Evolutionary conservation across 495 filamentous ascomycete species (phyloP), one percentile per base, ranked within the genome.

Genomic region (Aspergillus funiculosus): DNA sequence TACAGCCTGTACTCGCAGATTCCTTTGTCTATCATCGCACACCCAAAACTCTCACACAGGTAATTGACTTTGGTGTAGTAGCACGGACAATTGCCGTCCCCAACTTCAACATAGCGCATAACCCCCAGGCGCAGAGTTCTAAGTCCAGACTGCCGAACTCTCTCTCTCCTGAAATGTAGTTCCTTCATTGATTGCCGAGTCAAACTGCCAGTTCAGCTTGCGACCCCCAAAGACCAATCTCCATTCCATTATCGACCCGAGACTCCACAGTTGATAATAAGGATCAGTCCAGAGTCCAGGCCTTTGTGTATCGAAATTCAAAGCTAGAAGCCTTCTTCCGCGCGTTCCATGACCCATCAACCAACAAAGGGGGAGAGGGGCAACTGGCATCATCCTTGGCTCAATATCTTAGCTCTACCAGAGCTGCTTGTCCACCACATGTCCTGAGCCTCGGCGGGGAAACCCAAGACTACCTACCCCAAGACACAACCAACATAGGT

Each of bases 191-290:
- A 35, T 44, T 13, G 19, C 29, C 20, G 11, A 36, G 24, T 31
- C 21, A 36, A 26, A 34, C 11, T 34, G 30, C 30, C 30, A 15
- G 30, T 22, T 22, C 35, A 22, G 4, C n/a, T n/a, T n/a, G n/a
- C n/a, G n/a, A n/a, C n/a, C n/a, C n/a, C n/a, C n/a, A n/a, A n/a
- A n/a, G n/a, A n/a, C n/a, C n/a, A n/a, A n/a, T n/a, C n/a, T n/a
- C n/a, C n/a, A n/a, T 39, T 46, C 42, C 37, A 59, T 59, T 59
- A 55, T 59, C 56, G 49, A 43, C 56, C 39, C 29, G 39, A 38
- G 10, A 45, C 28, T 44, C 42, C 35, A 39, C 39, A 41, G 41
- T 46, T 39, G 3, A 27, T 24, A 6, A 22, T 42, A 29, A 9
- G 18, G 3, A 14, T 31, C 4, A 17, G 21, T 19, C 8, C 39